phyloP scores from a whole-genome alignment of 1,284 basidiomycete species.

The Melampsora occidentalis region DNA sequence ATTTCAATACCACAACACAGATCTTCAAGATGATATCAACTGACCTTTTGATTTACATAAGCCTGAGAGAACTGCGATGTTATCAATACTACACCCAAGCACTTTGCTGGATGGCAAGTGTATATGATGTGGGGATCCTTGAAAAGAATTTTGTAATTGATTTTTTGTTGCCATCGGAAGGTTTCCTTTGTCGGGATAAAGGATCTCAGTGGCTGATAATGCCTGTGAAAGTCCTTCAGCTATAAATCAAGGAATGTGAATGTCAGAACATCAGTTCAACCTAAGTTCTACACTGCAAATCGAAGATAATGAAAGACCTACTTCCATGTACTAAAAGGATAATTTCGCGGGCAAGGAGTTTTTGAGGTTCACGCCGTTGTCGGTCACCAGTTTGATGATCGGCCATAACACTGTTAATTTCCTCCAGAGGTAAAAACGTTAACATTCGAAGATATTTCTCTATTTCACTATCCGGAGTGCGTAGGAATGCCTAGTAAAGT shows the following conservation, averaged over 20 bases:
- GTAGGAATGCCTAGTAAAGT: slow-evolving; percentile 74
- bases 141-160: slow-evolving; percentile 16
- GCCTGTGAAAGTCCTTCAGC: slow-evolving; percentile 19
- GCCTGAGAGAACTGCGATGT: slow-evolving; percentile 7
- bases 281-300: not conserved
- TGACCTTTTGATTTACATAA: slow-evolving; percentile 38
- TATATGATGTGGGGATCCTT: slow-evolving; percentile 20
- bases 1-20: not conserved
- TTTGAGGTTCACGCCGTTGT: slow-evolving; percentile 69
- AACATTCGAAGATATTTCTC: slow-evolving; percentile 76
- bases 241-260: not conserved
- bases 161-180: not conserved
- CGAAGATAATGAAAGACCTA: slow-evolving; percentile 54
- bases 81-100: slow-evolving; percentile 16
- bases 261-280: not conserved
- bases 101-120: slow-evolving; percentile 10
- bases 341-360: slow-evolving; percentile 76
- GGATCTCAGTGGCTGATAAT: slow-evolving; percentile 18
- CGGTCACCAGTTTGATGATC: slow-evolving; percentile 64
- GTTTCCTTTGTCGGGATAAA: slow-evolving; percentile 12
- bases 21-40: not conserved
- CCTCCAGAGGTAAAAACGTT: slow-evolving; percentile 68
- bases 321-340: slow-evolving; percentile 81
- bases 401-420: slow-evolving; percentile 57
- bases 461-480: slow-evolving; percentile 77